Evolutionary conservation across 2,329 filamentous ascomycete genomes (phyloP).

Genomic region (Colletotrichum sp.): DNA sequence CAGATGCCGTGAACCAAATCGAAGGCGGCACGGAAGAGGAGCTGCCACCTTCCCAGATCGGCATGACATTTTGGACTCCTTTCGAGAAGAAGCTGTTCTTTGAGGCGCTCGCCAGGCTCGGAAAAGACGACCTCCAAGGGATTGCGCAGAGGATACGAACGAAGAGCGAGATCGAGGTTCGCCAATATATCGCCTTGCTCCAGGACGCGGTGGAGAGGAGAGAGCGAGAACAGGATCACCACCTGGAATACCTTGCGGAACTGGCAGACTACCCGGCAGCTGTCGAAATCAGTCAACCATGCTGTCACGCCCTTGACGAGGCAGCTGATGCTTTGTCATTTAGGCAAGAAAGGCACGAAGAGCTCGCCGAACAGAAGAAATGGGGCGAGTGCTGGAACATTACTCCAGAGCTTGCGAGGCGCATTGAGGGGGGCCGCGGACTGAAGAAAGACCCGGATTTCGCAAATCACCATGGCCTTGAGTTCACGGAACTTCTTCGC

Average conservation of each 20-base stretch:
- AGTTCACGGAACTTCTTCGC: conserved; percentile 62
- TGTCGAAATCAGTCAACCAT: conserved; percentile 70
- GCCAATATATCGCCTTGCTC: conserved; percentile 71
- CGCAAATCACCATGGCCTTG: conserved; percentile 34
- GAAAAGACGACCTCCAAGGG: conserved; percentile 63
- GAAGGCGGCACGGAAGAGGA: conserved; percentile 32
- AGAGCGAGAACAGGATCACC: conserved; percentile 32
- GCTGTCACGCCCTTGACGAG: conserved; percentile 68
- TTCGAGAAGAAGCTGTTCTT: conserved; percentile 77
- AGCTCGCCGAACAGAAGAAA: conserved; percentile 60
- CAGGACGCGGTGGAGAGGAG: conserved; percentile 51
- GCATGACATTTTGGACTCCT: conserved; percentile 71
- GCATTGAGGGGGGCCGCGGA: conserved; percentile 19
- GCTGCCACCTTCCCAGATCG: conserved; percentile 62
- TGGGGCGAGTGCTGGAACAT: conserved; percentile 74
- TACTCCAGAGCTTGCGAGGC: conserved; percentile 39
- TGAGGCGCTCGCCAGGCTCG: conserved; percentile 65
- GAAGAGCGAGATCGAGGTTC: conserved; percentile 78
- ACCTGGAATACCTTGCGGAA: conserved; percentile 37
- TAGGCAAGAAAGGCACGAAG: conserved; percentile 68
- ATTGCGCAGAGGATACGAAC: conserved; percentile 69
- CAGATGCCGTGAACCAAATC: conserved; percentile 50
- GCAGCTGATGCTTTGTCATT: conserved; percentile 70
- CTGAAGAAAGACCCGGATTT: neutral
- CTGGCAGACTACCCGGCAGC: conserved; percentile 72